phyloP scores from a whole-genome alignment of 148 eudicot genomes.

The Heliosperma pusillum region DNA sequence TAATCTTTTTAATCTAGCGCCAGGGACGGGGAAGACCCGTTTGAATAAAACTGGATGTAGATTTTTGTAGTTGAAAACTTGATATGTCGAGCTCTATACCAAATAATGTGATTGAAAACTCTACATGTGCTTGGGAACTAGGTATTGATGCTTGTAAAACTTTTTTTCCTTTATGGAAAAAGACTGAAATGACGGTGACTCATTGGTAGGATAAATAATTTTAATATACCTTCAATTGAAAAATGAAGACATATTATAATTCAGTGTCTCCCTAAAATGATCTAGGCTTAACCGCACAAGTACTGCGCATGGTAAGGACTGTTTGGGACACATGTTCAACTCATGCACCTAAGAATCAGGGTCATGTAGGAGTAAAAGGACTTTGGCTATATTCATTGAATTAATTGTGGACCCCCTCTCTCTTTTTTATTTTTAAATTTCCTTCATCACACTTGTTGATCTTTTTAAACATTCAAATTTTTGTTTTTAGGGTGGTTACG shows the following conservation, averaged over 20 bases:
- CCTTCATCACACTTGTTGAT: neutral
- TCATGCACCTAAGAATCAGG: neutral
- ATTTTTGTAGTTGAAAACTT: neutral
- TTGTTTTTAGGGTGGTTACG: constrained; percentile 22
- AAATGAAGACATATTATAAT: neutral
- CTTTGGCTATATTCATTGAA: neutral
- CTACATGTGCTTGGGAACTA: neutral
- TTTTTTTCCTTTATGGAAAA: neutral
- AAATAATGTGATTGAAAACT: neutral
- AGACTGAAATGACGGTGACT: neutral
- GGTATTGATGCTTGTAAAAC: neutral
- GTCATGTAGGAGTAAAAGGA: neutral
- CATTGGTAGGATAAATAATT: neutral
- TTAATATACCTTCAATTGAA: neutral
- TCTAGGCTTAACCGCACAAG: neutral
- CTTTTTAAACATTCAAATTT: neutral
- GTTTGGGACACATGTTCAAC: neutral
- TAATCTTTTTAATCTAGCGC: neutral
- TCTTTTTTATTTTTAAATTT: neutral
- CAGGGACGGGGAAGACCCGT: neutral
- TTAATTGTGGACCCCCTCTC: neutral
- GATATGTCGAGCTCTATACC: neutral
- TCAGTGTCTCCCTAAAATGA: neutral
- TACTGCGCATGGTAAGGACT: neutral
- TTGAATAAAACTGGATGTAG: neutral